Evolutionary conservation across 768 basidiomycete species (phyloP).

Genomic region (Kwoniella dejecticola): DNA sequence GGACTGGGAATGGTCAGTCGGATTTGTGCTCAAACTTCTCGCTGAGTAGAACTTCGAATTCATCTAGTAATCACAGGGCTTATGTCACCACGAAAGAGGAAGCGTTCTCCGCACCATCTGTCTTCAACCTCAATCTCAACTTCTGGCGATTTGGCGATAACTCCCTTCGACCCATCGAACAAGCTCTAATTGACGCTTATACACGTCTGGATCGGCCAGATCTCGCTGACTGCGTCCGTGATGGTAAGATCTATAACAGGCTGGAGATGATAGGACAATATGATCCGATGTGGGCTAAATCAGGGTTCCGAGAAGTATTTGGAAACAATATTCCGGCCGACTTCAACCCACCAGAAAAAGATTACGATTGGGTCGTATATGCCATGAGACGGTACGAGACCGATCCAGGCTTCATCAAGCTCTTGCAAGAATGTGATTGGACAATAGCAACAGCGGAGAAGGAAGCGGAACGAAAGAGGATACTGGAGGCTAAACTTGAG

Average conservation of each 20-base stretch:
- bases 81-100: conserved; percentile 11
- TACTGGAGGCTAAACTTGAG: too few relatives aligned
- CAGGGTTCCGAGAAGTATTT: background rate
- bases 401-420: background rate
- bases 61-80: conserved; percentile 21
- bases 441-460: too few relatives aligned
- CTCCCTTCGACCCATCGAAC: background rate
- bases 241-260: conserved; percentile 19
- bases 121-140: too few relatives aligned
- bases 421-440: too few relatives aligned
- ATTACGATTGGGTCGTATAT: background rate
- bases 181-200: conserved; percentile 3
- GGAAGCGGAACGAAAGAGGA: too few relatives aligned
- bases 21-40: conserved; percentile 37
- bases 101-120: conserved; percentile 11
- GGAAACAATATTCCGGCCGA: background rate
- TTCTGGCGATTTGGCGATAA: background rate
- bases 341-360: background rate
- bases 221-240: conserved; percentile 16
- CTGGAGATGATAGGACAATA: background rate
- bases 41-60: too few relatives aligned
- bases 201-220: conserved; percentile 7
- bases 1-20: conserved; percentile 50
- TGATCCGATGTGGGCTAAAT: background rate
- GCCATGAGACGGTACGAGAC: background rate